Conservation (phyloP, 345 rosid species). For the Zanthoxylum bungeanum region DNA sequence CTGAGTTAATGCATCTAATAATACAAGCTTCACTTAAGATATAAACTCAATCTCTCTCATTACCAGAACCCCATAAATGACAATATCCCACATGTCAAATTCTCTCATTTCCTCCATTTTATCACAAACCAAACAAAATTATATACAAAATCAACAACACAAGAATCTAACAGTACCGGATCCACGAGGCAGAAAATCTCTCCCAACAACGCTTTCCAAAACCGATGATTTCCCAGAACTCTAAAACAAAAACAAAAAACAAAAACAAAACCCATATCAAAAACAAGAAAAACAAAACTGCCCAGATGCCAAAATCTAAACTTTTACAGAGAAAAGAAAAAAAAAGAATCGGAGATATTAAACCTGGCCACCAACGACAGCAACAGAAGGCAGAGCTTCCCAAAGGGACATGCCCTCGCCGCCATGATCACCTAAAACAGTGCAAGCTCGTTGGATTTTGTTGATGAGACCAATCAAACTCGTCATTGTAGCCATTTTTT, state of each 20-base stretch:
- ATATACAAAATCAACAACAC: background rate
- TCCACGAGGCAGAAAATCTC: conserved; percentile 99
- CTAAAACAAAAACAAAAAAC: conserved; percentile 25
- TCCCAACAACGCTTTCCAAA: conserved; percentile 92
- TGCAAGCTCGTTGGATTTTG: conserved; percentile 96
- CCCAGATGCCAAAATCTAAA: conserved; percentile 9
- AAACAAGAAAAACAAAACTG: conserved; percentile 13
- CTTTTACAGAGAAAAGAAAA: background rate
- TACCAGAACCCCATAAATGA: background rate
- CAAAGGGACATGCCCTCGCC: conserved; percentile 99
- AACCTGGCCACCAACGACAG: conserved; percentile 99
- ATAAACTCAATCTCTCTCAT: background rate
- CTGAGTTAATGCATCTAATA: background rate
- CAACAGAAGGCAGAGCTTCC: conserved; percentile 98
- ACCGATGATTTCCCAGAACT: conserved; percentile 99
- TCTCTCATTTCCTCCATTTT: background rate
- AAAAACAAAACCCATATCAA: conserved; percentile 4
- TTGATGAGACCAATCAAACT: conserved; percentile 93
- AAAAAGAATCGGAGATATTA: background rate
- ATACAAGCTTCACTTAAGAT: background rate
- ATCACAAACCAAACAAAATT: background rate
- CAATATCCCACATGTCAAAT: conserved; percentile 16
- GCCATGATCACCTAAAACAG: conserved; percentile 94
- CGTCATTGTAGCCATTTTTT: conserved; percentile 89
- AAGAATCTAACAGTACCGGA: conserved; percentile 55